Percentiles rank a stretch among this genome's conserved stretches.
Evolutionary conservation across 495 filamentous ascomycete species (phyloP).

Genomic region (Aspergillus conjunctus): DNA sequence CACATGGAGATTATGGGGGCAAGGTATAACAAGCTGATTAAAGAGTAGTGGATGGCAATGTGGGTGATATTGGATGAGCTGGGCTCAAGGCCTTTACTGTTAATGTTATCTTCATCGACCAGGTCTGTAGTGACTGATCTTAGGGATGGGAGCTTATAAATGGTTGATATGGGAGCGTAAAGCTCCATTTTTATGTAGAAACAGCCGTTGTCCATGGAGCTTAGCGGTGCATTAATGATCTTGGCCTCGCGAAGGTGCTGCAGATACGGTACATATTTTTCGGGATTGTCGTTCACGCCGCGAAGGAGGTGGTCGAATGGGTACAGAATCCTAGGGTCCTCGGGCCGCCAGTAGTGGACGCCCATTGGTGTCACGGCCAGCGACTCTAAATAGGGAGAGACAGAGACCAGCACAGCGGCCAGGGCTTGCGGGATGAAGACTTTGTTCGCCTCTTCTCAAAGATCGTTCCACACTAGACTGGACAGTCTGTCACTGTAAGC

Average conservation of each 20-base stretch:
- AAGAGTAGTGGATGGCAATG: slow-evolving; percentile 26
- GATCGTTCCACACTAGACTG: no score
- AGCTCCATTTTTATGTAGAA: slow-evolving; percentile 22
- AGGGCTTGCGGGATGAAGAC: slow-evolving; percentile 30
- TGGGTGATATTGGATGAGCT: slow-evolving; percentile 26
- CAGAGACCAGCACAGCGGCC: slow-evolving; percentile 27
- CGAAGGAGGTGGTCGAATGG: slow-evolving; percentile 27
- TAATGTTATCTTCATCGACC: slow-evolving; percentile 17
- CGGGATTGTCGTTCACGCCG: slow-evolving; percentile 15
- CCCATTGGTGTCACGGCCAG: slow-evolving; percentile 17
- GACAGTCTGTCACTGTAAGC: no score
- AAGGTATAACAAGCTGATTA: slow-evolving; percentile 17
- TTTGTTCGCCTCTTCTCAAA: neutral
- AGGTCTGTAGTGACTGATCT: slow-evolving; percentile 25
- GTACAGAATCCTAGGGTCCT: neutral
- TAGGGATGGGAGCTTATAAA: slow-evolving; percentile 30
- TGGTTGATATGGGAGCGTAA: neutral
- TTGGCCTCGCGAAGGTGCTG: slow-evolving; percentile 30
- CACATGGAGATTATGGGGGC: slow-evolving; percentile 22
- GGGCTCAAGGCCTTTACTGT: neutral
- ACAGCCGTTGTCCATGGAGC: slow-evolving; percentile 12
- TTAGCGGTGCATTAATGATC: slow-evolving; percentile 14
- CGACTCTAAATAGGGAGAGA: slow-evolving; percentile 31
- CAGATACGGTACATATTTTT: slow-evolving; percentile 20
- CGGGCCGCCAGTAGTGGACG: neutral